Percentiles rank a stretch among this genome's conserved stretches.
These are phyloP conservation scores for Colletotrichum incanum DNA, from an alignment of 2,329 filamentous ascomycete genomes.

Conservation along the genomic window DNA sequence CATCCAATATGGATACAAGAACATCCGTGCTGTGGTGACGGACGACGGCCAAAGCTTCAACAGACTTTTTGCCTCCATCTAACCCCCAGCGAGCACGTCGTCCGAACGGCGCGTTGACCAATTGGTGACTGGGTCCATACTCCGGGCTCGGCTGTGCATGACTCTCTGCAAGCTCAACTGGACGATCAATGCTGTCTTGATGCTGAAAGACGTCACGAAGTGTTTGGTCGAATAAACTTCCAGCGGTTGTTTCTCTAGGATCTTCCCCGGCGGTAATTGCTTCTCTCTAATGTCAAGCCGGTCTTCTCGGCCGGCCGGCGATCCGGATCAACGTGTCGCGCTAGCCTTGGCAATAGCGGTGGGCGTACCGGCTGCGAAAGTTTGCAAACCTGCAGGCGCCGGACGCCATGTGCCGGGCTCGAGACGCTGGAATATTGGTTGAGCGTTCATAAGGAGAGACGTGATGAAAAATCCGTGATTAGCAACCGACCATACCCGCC, in stretches of 20 bases:
- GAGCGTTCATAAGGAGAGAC: neutral
- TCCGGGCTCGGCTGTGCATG: neutral
- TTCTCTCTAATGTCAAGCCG: neutral
- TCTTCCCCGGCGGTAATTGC: neutral
- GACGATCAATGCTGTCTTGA: constrained; percentile 9
- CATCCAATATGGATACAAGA: constrained; percentile 16
- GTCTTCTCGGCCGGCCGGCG: constrained; percentile 1
- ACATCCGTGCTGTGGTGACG: constrained; percentile 32
- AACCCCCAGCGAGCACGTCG: constrained; percentile 7
- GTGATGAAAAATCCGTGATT: neutral
- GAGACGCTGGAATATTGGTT: neutral
- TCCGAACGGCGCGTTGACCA: constrained; percentile 8
- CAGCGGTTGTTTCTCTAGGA: neutral
- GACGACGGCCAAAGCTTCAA: constrained; percentile 13
- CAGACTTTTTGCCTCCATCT: constrained; percentile 2
- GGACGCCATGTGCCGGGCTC: constrained; percentile 1
- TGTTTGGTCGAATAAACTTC: neutral
- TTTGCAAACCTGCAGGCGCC: constrained; percentile 14
- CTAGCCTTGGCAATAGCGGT: constrained; percentile 25
- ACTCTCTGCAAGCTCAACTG: constrained; percentile 1
- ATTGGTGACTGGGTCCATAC: neutral
- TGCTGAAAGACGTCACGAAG: constrained; percentile 2
- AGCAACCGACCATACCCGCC: neutral
- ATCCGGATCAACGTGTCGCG: constrained; percentile 8
- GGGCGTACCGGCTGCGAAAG: constrained; percentile 15